Percentiles rank a stretch among this genome's conserved stretches.
phyloP scores from a whole-genome alignment of 306 rosid genomes.

The Lathyrus sativus region DNA sequence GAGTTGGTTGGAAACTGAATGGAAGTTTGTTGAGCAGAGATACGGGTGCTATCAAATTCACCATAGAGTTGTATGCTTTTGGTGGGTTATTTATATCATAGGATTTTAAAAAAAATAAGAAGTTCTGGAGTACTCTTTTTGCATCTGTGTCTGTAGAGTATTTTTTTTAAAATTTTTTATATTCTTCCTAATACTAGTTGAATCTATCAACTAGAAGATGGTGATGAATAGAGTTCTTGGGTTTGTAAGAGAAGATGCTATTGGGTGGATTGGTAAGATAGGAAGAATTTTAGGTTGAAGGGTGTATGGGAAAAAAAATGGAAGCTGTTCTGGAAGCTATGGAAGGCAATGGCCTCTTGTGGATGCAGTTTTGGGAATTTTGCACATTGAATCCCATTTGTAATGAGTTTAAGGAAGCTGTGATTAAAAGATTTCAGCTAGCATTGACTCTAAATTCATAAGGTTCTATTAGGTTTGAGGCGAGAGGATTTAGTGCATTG shows the following conservation, averaged over 20 bases:
- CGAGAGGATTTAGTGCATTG: background rate
- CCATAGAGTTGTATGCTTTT: background rate
- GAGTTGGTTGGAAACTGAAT: background rate
- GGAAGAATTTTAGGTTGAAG: background rate
- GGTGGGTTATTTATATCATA: background rate
- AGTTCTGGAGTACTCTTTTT: background rate
- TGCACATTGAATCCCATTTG: background rate
- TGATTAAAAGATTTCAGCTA: background rate
- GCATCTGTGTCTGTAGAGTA: background rate
- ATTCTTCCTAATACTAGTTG: background rate
- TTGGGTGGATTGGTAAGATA: background rate
- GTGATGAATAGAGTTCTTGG: background rate
- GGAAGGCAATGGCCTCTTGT: background rate
- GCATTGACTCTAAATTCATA: background rate
- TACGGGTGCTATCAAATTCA: background rate
- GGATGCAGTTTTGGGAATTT: background rate
- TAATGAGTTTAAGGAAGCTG: background rate
- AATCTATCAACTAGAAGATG: slow-evolving; percentile 1
- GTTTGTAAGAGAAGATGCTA: slow-evolving; percentile 2
- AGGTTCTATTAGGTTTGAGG: slow-evolving; percentile 11
- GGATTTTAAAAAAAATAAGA: too few relatives aligned
- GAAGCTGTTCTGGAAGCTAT: slow-evolving; percentile 4
- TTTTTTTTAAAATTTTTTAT: too few relatives aligned
- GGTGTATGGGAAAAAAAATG: background rate
- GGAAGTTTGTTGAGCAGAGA: background rate